Conservation (phyloP, 2,329 filamentous ascomycete species). For the Ophiocordyceps australis region DNA sequence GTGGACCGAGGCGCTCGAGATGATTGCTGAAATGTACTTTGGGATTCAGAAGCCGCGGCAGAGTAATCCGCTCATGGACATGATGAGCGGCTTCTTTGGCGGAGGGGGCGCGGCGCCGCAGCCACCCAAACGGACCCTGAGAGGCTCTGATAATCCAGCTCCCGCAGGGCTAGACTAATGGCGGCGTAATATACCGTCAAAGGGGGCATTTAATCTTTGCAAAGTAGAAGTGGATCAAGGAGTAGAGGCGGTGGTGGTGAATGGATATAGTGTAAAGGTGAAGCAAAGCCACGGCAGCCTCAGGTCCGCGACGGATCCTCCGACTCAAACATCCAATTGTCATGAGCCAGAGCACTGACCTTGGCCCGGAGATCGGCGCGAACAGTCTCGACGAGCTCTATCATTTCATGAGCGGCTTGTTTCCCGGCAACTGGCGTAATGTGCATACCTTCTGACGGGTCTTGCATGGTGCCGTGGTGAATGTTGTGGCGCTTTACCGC, state of each 20-base stretch:
- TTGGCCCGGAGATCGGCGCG: slow-evolving; percentile 54
- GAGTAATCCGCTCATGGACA: slow-evolving; percentile 86
- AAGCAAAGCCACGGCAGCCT: slow-evolving; percentile 4
- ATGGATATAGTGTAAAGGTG: no score
- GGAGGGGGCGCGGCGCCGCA: slow-evolving; percentile 33
- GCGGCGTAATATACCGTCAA: slow-evolving; percentile 2
- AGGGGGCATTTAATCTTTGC: no score
- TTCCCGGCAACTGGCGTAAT: slow-evolving; percentile 5
- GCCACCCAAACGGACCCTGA: slow-evolving; percentile 21
- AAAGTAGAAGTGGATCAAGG: no score
- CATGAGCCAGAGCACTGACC: slow-evolving; percentile 56
- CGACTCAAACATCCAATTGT: slow-evolving; percentile 82
- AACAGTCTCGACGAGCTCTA: slow-evolving; percentile 53
- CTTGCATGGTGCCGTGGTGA: slow-evolving; percentile 32
- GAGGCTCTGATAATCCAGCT: slow-evolving; percentile 27
- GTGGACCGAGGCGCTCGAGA: slow-evolving; percentile 71
- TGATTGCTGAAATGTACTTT: slow-evolving; percentile 95
- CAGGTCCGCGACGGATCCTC: slow-evolving; percentile 31
- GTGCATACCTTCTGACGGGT: slow-evolving; percentile 43
- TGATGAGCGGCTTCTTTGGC: slow-evolving; percentile 93
- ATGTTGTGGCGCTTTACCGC: slow-evolving; percentile 43
- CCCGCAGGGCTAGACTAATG: slow-evolving; percentile 40
- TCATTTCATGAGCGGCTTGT: background rate
- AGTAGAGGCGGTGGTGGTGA: no score
- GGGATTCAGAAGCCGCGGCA: slow-evolving; percentile 74